Conservation (phyloP, 192 early-diverging fungal genomes). For the Coemansia interrupta region DNA sequence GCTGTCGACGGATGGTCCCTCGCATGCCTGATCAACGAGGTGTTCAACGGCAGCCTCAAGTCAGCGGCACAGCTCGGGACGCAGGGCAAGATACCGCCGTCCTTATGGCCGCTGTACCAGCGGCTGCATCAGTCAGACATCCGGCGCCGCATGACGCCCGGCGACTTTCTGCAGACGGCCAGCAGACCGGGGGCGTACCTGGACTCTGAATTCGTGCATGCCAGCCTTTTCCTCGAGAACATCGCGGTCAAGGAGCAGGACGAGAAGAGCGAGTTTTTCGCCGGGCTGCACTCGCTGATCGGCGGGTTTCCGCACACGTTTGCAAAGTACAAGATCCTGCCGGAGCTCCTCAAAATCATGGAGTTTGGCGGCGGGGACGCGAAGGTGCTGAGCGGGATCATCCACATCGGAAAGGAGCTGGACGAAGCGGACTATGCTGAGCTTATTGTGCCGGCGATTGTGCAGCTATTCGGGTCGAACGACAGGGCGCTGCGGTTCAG, state of each 20-base stretch:
- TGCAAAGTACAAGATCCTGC: constrained; percentile 88
- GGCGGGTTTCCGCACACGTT: constrained; percentile 79
- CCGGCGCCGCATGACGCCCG: constrained; percentile 60
- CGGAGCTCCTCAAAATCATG: constrained; percentile 79
- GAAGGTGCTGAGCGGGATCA: constrained; percentile 70
- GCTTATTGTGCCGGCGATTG: constrained; percentile 66
- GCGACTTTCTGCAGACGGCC: constrained; percentile 68
- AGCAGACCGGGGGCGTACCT: constrained; percentile 65
- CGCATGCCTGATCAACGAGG: constrained; percentile 77
- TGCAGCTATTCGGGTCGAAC: constrained; percentile 81
- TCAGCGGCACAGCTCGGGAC: constrained; percentile 51
- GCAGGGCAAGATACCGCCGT: constrained; percentile 59
- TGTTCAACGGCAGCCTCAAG: constrained; percentile 66
- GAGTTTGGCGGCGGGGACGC: constrained; percentile 77
- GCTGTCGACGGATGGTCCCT: constrained; percentile 81
- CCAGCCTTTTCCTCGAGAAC: constrained; percentile 86
- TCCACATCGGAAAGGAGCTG: constrained; percentile 77
- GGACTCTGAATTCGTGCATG: constrained; percentile 77
- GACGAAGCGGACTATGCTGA: constrained; percentile 70
- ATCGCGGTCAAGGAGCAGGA: constrained; percentile 83
- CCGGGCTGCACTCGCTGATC: constrained; percentile 68
- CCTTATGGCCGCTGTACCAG: constrained; percentile 61
- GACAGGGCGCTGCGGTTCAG: constrained; percentile 84
- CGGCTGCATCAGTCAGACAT: constrained; percentile 60
- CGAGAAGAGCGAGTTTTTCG: constrained; percentile 82